phyloP scores from a whole-genome alignment of 345 rosid species.

The Eucalyptus regnans region DNA sequence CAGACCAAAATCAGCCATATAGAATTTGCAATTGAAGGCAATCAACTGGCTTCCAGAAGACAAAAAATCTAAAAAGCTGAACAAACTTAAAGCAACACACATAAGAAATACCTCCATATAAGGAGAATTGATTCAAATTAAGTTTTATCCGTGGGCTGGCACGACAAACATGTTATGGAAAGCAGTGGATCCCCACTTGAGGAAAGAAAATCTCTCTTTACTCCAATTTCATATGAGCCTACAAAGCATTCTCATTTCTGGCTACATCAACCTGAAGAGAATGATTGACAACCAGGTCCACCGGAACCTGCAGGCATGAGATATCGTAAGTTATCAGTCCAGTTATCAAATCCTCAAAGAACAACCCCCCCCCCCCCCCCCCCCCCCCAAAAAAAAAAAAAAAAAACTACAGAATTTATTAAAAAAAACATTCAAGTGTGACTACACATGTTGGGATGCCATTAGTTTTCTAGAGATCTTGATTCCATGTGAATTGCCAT shows the following conservation, averaged over 20 bases:
- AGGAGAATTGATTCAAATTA: background rate
- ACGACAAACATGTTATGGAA: constrained; percentile 77
- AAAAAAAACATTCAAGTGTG: background rate
- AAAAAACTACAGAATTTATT: too few relatives aligned
- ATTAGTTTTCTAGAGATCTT: background rate
- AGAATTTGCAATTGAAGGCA: background rate
- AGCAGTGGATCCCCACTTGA: constrained; percentile 68
- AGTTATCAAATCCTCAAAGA: background rate
- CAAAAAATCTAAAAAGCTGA: background rate
- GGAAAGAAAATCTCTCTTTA: constrained; percentile 61
- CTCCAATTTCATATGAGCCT: constrained; percentile 63
- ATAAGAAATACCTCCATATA: background rate
- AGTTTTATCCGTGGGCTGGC: constrained; percentile 1
- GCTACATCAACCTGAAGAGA: constrained; percentile 91
- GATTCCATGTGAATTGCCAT: background rate
- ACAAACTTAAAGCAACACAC: background rate
- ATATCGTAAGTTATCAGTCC: background rate
- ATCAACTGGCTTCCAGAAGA: background rate
- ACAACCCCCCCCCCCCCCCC: rapidly evolving
- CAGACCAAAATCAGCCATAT: background rate
- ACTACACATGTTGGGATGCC: background rate
- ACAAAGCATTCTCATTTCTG: constrained; percentile 59
- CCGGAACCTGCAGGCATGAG: constrained; percentile 51
- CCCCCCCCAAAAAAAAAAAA: too few relatives aligned
- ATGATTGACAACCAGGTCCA: constrained; percentile 80